Evolutionary conservation across 2,329 filamentous ascomycete genomes (phyloP), one percentile per base, ranked within the genome.

Genomic region (Scytalidium lignicola): DNA sequence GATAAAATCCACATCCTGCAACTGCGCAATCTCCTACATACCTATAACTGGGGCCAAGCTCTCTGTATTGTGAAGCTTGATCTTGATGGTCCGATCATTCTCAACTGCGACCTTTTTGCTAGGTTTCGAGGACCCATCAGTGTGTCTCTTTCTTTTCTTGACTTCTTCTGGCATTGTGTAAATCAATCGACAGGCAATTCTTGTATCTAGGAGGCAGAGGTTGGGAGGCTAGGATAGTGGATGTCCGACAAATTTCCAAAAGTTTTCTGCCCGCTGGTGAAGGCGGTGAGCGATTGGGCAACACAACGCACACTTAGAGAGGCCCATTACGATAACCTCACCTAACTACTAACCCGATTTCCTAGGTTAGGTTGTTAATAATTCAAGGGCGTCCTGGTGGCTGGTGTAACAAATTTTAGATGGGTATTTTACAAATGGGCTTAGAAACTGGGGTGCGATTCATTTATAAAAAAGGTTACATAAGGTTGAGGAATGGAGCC

Each of bases 61-160:
- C 52, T 71, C 71, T 17, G 70, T 67, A 50, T 67, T 67, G 21
- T 74, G 65, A 2, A 75, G 71, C 26, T 74, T 70, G 23, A 82
- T 68, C 40, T 66, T 71, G 47, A 76, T 67, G 28, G 64, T 68
- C 20, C 55, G 57, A 20, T 59, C 54, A 41, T 46, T 58, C 56
- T 75, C 68, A 39, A 77, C 66, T 43, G 70, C 68, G n/a, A 76
- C 72, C 65, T 79, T 80, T 64, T 74, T 70, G 58, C 73, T 82
- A 55, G 75, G 74, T 20, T 60, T 62, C 2, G 54, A 56, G 1
- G 65, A 62, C 2, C 63, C 59, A 37, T 65, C 60, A 10, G 73
- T 71, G 32, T 68, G 68, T 52, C 75, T 70, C 67, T 82, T 82
- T 50, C 79, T 71, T 65, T 83, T 82, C 47, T 63, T 61, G 3